A percentile compares a stretch with the other conserved stretches of the same genome.
phyloP scores from a whole-genome alignment of 2,329 filamentous ascomycete genomes.

The Monosporascus sp. region DNA sequence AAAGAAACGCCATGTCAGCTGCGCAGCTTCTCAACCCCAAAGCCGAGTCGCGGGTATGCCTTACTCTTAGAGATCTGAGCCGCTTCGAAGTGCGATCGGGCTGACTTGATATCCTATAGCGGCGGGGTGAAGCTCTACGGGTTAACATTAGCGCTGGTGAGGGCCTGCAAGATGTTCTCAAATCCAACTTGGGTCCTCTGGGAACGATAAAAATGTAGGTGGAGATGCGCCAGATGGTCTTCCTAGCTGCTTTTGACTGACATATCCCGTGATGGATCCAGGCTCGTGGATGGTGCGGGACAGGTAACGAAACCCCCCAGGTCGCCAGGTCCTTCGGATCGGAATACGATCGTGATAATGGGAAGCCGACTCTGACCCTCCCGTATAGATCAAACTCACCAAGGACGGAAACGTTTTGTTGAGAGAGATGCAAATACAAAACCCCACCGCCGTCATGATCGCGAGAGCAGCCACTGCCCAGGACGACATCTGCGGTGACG shows the following conservation, averaged over 20 bases:
- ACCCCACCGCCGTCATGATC: slow-evolving; percentile 89
- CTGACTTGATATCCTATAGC: slow-evolving; percentile 51
- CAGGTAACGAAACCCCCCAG: slow-evolving; percentile 43
- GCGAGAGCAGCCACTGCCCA: slow-evolving; percentile 86
- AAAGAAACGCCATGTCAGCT: slow-evolving; percentile 70
- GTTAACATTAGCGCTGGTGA: slow-evolving; percentile 98
- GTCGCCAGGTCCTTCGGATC: neutral
- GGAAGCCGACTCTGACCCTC: slow-evolving; percentile 15
- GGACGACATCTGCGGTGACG: slow-evolving; percentile 97
- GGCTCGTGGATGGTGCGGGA: slow-evolving; percentile 65
- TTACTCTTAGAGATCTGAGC: slow-evolving; percentile 15
- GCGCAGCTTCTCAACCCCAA: slow-evolving; percentile 98
- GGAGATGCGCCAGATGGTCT: slow-evolving; percentile 3
- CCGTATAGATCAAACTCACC: slow-evolving; percentile 84
- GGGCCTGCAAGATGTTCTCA: slow-evolving; percentile 87
- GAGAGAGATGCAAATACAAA: slow-evolving; percentile 89
- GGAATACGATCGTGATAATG: slow-evolving; percentile 4
- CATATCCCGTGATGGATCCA: slow-evolving; percentile 29
- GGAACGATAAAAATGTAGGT: slow-evolving; percentile 92
- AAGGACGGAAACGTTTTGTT: slow-evolving; percentile 92
- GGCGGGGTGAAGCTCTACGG: slow-evolving; percentile 91
- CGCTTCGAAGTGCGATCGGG: slow-evolving; percentile 9
- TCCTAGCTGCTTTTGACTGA: neutral
- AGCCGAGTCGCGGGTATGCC: slow-evolving; percentile 87
- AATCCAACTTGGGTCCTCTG: slow-evolving; percentile 89